Percentiles rank a stretch among this genome's conserved stretches.
Conservation (phyloP, 352 stramenopile genomes). For the Phytopythium litorale region DNA sequence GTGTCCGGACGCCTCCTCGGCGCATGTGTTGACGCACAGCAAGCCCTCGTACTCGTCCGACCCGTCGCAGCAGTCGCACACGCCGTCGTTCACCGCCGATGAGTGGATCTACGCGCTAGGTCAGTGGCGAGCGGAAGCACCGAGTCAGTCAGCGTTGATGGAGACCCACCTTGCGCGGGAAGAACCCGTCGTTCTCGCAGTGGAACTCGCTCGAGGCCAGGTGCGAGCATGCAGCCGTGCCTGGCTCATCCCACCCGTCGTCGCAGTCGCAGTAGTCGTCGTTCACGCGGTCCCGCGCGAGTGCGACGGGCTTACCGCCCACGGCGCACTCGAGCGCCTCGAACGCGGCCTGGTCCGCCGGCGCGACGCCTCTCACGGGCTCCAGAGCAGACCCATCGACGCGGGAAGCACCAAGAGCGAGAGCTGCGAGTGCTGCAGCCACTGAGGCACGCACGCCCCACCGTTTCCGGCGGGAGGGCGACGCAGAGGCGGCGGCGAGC, state of each 20-base stretch:
- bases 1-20: constrained; percentile 25
- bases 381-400: constrained; percentile 1
- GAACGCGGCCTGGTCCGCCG: constrained; percentile 24
- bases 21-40: constrained; percentile 50
- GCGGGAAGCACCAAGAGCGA: constrained; percentile 6
- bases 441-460: neutral
- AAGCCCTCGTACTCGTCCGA: constrained; percentile 76
- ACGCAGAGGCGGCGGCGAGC: neutral
- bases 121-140: neutral
- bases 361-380: constrained; percentile 39
- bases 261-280: constrained; percentile 95
- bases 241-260: constrained; percentile 85
- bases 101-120: constrained; percentile 46
- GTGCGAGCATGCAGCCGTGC: constrained; percentile 79
- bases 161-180: constrained; percentile 42
- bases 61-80: constrained; percentile 98
- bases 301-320: constrained; percentile 17
- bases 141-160: neutral
- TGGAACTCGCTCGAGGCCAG: constrained; percentile 48
- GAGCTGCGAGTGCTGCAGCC: neutral
- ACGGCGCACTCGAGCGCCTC: constrained; percentile 30
- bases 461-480: neutral
- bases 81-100: constrained; percentile 89
- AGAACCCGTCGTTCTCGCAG: constrained; percentile 69
- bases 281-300: constrained; percentile 69